These are phyloP conservation scores for Coccomyxa sp. DNA, from an alignment of 139 green algal species.

Conservation along the genomic window DNA sequence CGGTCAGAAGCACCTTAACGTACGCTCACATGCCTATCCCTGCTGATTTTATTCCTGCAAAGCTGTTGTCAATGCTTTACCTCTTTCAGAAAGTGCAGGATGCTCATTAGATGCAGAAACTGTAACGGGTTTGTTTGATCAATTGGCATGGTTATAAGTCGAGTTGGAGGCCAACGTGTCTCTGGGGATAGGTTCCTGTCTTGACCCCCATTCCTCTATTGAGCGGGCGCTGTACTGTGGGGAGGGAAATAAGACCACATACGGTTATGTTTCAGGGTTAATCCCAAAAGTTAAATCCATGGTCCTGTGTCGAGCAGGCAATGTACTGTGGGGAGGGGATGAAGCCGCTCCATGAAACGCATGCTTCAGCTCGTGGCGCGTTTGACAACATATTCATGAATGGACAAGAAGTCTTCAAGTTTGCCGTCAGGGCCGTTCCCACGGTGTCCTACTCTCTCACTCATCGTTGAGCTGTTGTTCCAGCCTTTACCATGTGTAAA, in stretches of 20 bases:
- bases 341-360: constrained; percentile 13
- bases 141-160: neutral
- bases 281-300: too few relatives aligned
- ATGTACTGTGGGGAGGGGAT: constrained; percentile 1
- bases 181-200: neutral
- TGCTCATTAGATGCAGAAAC: neutral
- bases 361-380: constrained; percentile 29
- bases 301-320: too few relatives aligned
- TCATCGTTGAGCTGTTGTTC: neutral
- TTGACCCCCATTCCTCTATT: too few relatives aligned
- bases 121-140: neutral
- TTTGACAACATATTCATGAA: constrained; percentile 90
- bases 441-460: constrained; percentile 32
- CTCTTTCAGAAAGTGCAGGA: neutral
- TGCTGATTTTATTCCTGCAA: too few relatives aligned
- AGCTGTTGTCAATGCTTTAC: too few relatives aligned
- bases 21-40: constrained; percentile 14
- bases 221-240: neutral
- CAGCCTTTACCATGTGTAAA: neutral
- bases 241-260: too few relatives aligned
- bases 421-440: constrained; percentile 91
- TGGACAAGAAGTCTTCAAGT: constrained; percentile 98
- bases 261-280: too few relatives aligned
- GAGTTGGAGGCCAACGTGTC: neutral
- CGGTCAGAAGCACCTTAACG: constrained; percentile 76